Conservation (phyloP, 106 monocot species). For the Ottelia alismoides region DNA sequence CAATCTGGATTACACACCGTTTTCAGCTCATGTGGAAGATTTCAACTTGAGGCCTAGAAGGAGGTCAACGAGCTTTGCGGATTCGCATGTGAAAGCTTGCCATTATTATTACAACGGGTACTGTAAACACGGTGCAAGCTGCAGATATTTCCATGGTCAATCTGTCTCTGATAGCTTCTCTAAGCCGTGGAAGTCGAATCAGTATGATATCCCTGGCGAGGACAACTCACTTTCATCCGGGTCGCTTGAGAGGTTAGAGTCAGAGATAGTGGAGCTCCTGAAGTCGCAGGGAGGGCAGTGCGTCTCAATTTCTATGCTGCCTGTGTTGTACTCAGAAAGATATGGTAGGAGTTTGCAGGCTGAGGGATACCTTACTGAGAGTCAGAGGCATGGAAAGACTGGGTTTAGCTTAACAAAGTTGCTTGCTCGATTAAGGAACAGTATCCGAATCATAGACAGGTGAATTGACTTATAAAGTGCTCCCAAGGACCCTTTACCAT, state of each 20-base stretch:
- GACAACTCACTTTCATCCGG: conserved; percentile 15
- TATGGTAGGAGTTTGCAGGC: conserved; percentile 65
- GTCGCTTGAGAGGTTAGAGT: conserved; percentile 58
- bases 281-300: conserved; percentile 31
- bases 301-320: conserved; percentile 54
- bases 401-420: conserved; percentile 71
- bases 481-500: not conserved
- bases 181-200: conserved; percentile 2
- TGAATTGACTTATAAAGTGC: not conserved
- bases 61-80: conserved; percentile 21
- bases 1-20: conserved; percentile 8
- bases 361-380: conserved; percentile 73
- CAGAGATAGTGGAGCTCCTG: conserved; percentile 65
- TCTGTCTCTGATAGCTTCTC: conserved; percentile 6
- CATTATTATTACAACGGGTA: conserved; percentile 52
- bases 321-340: conserved; percentile 51
- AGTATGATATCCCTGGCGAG: conserved; percentile 11
- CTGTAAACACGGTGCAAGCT: conserved; percentile 67
- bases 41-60: conserved; percentile 6
- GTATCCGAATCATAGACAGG: conserved; percentile 68
- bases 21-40: not conserved
- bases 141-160: conserved; percentile 47
- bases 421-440: conserved; percentile 50
- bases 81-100: conserved; percentile 28
- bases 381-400: conserved; percentile 72